Evolutionary conservation across 441 rosid species (phyloP).

Genomic region (Viola pubescens): DNA sequence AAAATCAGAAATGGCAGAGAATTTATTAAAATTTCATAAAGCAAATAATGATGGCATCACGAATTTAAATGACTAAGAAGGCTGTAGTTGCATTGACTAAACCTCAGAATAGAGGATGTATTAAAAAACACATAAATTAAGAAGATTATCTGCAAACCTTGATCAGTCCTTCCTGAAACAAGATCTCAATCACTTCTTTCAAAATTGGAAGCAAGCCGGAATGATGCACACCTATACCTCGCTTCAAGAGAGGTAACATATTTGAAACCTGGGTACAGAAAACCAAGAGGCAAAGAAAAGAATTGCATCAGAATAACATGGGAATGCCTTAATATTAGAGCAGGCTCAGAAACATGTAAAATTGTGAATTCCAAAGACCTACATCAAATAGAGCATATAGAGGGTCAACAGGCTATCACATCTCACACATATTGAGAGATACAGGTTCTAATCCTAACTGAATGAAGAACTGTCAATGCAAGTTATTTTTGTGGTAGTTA

Average conservation of each 20-base stretch:
- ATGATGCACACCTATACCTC: conserved; percentile 98
- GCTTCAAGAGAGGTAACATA: conserved; percentile 90
- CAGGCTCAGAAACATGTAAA: neutral
- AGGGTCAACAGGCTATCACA: neutral
- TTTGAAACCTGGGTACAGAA: conserved; percentile 60
- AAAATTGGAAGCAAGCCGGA: conserved; percentile 97
- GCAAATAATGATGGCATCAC: no score
- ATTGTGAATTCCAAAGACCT: no score
- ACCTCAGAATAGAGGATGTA: neutral
- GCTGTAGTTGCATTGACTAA: neutral
- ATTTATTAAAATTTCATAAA: no score
- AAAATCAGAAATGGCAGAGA: no score
- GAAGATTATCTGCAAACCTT: conserved; percentile 45
- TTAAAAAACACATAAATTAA: no score
- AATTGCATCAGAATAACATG: neutral
- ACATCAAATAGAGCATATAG: neutral
- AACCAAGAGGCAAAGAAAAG: neutral
- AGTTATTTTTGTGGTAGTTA: no score
- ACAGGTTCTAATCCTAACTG: neutral
- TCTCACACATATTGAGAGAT: neutral
- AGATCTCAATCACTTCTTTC: conserved; percentile 96
- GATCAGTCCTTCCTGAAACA: conserved; percentile 93
- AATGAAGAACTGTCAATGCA: neutral
- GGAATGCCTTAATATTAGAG: neutral
- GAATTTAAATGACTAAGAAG: neutral